phyloP scores from a whole-genome alignment of 345 rosid species.

The Noccaea caerulescens region DNA sequence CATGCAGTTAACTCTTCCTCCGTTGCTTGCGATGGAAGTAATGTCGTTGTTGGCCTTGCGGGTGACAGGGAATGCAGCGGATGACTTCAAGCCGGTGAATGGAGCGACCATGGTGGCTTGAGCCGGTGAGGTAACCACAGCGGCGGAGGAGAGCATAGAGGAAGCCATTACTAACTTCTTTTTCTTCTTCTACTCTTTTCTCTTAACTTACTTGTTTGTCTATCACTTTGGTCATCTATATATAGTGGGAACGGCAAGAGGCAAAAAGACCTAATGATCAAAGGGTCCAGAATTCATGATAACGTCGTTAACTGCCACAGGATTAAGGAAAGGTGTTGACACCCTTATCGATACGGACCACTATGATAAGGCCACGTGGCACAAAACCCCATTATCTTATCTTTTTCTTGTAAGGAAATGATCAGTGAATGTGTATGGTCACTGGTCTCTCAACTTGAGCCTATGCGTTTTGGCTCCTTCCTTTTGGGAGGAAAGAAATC shows the following conservation, averaged over 20 bases:
- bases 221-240: conserved; percentile 25
- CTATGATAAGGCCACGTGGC: conserved; percentile 33
- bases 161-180: conserved; percentile 54
- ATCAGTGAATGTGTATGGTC: conserved; percentile 36
- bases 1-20: conserved; percentile 60
- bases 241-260: conserved; percentile 24
- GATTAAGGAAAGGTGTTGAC: conserved; percentile 42
- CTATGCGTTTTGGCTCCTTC: conserved; percentile 35
- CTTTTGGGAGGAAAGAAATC: conserved; percentile 20
- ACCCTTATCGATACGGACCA: conserved; percentile 41
- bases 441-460: conserved; percentile 36
- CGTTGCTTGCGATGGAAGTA: conserved; percentile 56
- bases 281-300: conserved; percentile 40
- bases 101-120: conserved; percentile 62
- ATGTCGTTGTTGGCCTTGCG: conserved; percentile 53
- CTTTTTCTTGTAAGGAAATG: conserved; percentile 35
- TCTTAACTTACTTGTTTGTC: conserved; percentile 8
- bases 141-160: conserved; percentile 59
- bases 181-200: conserved; percentile 18
- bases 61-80: conserved; percentile 54
- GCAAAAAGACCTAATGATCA: conserved; percentile 14
- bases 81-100: conserved; percentile 56
- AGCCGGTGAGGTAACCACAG: conserved; percentile 51
- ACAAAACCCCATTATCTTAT: conserved; percentile 33
- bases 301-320: conserved; percentile 45